Evolutionary conservation across 306 rosid genomes (phyloP).

Genomic region (Begonia peltatifolia): DNA sequence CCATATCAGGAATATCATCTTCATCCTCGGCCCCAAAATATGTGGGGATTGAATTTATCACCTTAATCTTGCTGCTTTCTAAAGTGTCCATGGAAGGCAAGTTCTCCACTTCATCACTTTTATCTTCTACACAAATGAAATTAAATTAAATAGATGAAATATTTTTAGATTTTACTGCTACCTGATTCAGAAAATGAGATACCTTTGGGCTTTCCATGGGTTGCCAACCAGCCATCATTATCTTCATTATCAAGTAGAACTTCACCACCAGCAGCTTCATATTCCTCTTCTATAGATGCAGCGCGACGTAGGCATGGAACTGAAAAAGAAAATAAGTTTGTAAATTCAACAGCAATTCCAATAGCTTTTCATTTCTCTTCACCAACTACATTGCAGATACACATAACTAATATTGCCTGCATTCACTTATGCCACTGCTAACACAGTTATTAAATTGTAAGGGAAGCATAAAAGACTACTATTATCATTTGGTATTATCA

Average conservation of each 20-base stretch:
- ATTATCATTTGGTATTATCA: too few relatives aligned
- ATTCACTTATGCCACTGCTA: too few relatives aligned
- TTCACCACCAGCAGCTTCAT: constrained; percentile 94
- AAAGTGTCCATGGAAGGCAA: constrained; percentile 78
- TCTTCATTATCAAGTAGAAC: constrained; percentile 87
- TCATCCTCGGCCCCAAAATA: constrained; percentile 59
- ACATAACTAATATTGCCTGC: too few relatives aligned
- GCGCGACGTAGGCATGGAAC: constrained; percentile 95
- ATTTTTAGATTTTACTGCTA: too few relatives aligned
- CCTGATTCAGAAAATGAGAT: constrained; percentile 1
- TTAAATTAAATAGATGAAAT: too few relatives aligned
- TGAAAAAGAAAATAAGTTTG: constrained; percentile 12
- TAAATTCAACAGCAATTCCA: too few relatives aligned
- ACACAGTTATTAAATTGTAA: too few relatives aligned
- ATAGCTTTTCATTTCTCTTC: neutral
- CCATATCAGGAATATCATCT: constrained; percentile 89
- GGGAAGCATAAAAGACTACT: too few relatives aligned
- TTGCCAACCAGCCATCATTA: constrained; percentile 94
- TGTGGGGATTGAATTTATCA: constrained; percentile 29
- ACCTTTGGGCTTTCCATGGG: constrained; percentile 95
- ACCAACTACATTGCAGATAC: too few relatives aligned
- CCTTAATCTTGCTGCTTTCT: constrained; percentile 48
- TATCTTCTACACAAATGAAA: constrained; percentile 22
- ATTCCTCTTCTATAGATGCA: constrained; percentile 85
- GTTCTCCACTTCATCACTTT: constrained; percentile 53